These are phyloP conservation scores for Gracilaria caudata DNA, from an alignment of 23 red algal genomes.

Conservation along the genomic window DNA sequence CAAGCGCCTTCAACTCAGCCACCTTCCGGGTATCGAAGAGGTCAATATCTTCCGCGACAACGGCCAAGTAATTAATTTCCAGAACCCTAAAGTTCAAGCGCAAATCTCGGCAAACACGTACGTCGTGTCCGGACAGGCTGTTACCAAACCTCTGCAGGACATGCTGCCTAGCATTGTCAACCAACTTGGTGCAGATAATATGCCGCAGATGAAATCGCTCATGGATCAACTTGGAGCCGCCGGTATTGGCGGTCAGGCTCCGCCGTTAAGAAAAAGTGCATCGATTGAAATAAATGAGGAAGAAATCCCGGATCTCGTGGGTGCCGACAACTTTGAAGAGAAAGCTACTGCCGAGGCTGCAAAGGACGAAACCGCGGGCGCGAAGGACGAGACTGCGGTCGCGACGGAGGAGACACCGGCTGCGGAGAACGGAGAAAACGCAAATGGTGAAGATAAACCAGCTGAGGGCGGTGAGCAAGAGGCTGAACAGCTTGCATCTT, in stretches of 20 bases:
- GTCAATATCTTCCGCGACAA: conserved; percentile 94
- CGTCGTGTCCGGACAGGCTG: conserved; percentile 72
- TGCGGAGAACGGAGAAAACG: conserved; percentile 21
- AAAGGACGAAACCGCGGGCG: background rate
- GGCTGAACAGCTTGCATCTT: conserved; percentile 15
- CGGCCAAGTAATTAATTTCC: conserved; percentile 88
- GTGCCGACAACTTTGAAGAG: conserved; percentile 81
- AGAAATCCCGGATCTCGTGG: conserved; percentile 91
- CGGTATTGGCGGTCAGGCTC: conserved; percentile 24
- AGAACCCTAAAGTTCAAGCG: conserved; percentile 92
- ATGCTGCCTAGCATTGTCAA: conserved; percentile 79
- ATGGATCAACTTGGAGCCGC: conserved; percentile 86
- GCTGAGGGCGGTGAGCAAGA: background rate
- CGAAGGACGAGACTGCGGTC: background rate
- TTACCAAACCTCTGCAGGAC: conserved; percentile 84
- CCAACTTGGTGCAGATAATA: conserved; percentile 85
- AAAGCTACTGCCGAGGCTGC: conserved; percentile 46
- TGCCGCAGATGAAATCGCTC: conserved; percentile 81
- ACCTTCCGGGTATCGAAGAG: conserved; percentile 91
- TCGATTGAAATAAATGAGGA: conserved; percentile 85
- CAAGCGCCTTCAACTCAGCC: conserved; percentile 81
- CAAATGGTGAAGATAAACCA: background rate
- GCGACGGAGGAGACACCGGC: conserved; percentile 18
- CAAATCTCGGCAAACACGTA: conserved; percentile 93
- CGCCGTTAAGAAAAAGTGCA: conserved; percentile 15